These are phyloP conservation scores for Panellus pusillus DNA, from an alignment of 768 basidiomycete species.

Conservation along the genomic window DNA sequence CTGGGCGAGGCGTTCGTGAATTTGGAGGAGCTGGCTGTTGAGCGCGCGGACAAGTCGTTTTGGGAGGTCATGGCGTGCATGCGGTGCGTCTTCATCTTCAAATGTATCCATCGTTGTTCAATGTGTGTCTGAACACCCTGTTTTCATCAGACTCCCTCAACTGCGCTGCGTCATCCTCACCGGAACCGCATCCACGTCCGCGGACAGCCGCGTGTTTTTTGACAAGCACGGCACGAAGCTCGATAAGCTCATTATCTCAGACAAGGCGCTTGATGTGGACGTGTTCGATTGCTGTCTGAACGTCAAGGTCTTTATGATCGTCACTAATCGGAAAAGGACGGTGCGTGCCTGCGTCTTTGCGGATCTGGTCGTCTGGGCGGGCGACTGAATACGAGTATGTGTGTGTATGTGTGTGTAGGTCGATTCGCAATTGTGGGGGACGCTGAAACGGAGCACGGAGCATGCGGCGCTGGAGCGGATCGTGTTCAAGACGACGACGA, in stretches of 20 bases:
- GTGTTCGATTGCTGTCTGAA: not conserved
- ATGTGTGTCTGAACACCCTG: too few species aligned
- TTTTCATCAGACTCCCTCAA: not conserved
- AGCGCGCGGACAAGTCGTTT: not conserved
- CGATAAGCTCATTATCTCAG: not conserved
- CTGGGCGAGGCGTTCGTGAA: not conserved
- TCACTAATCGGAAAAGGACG: too few species aligned
- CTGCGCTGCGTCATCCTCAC: not conserved
- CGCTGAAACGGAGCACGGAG: not conserved
- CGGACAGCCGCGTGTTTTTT: not conserved
- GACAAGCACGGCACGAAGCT: slow-evolving; percentile 9
- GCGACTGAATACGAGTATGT: not conserved
- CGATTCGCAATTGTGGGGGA: not conserved
- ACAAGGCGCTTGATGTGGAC: not conserved
- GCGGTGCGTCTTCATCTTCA: not conserved
- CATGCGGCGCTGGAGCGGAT: slow-evolving; percentile 4
- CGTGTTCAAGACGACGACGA: not conserved
- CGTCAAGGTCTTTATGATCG: too few species aligned
- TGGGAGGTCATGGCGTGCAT: not conserved
- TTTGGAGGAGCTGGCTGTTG: not conserved
- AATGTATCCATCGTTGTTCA: too few species aligned
- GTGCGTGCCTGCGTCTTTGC: too few species aligned
- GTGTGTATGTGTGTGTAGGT: not conserved
- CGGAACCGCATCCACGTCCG: not conserved
- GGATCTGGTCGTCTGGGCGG: too few species aligned